A percentile compares a stretch with the other conserved stretches of the same genome.
Conservation (phyloP, 1,139 yeast genomes). For the Sugiyamaella pinicola region DNA sequence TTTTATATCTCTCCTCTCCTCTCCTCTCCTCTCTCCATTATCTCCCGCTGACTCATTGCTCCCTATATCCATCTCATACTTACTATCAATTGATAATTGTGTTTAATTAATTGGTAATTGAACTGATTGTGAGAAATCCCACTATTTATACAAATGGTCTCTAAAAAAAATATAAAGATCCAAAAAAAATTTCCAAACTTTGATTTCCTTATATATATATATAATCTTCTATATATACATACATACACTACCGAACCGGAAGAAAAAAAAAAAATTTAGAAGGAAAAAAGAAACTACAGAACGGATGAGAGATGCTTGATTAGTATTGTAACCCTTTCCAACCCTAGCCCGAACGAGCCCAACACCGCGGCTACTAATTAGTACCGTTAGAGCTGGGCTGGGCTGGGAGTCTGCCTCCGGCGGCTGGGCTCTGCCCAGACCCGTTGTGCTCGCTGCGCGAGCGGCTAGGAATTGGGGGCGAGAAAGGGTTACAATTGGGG, state of each 20-base stretch:
- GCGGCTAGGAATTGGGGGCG: too few relatives aligned
- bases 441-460: too few relatives aligned
- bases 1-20: too few relatives aligned
- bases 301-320: slow-evolving; percentile 12
- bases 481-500: neutral
- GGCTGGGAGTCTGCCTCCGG: too few relatives aligned
- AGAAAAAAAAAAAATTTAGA: neutral
- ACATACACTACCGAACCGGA: neutral
- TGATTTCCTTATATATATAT: neutral
- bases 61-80: too few relatives aligned
- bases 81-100: neutral
- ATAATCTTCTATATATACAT: neutral
- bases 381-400: neutral
- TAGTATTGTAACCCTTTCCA: slow-evolving; percentile 7
- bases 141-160: neutral
- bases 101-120: too few relatives aligned
- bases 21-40: too few relatives aligned
- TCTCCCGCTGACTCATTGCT: too few relatives aligned
- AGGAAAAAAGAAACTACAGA: slow-evolving; percentile 6
- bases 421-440: too few relatives aligned
- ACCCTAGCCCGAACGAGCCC: slow-evolving; percentile 5
- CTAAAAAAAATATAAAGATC: neutral
- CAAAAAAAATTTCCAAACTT: neutral
- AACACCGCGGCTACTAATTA: slow-evolving; percentile 10
- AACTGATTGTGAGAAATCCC: too few relatives aligned